phyloP scores from a whole-genome alignment of 2,329 filamentous ascomycete genomes.

The Colletotrichum sp. region DNA sequence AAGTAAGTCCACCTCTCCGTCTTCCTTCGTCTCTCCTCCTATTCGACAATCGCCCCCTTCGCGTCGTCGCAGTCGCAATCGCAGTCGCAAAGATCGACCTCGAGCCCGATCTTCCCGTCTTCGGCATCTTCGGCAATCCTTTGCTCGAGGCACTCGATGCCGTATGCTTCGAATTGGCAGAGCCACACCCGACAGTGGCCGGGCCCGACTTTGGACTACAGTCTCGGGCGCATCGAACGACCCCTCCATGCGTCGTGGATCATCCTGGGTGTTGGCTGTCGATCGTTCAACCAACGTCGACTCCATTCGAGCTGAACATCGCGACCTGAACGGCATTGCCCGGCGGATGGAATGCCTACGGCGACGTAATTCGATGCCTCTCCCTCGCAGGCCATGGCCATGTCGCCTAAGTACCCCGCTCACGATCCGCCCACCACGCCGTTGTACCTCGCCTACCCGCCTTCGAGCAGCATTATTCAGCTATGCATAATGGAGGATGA shows the following conservation, averaged over 20 bases:
- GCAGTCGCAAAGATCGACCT: not conserved
- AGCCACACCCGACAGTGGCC: not conserved
- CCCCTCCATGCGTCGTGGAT: constrained; percentile 22
- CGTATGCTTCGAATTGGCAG: not conserved
- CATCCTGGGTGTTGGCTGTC: constrained; percentile 3
- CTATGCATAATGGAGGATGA: not conserved
- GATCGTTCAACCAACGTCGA: constrained; percentile 7
- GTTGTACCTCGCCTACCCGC: not conserved
- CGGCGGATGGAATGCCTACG: not conserved
- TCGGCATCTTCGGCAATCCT: constrained; percentile 13
- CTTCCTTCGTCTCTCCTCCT: constrained; percentile 23
- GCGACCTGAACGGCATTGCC: not conserved
- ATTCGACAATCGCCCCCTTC: not conserved
- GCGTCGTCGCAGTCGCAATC: constrained; percentile 7
- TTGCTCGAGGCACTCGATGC: not conserved
- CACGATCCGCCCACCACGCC: not conserved
- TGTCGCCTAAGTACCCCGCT: not conserved
- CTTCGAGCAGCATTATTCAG: not conserved
- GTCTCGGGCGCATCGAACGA: not conserved
- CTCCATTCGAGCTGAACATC: not conserved
- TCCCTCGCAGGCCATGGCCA: not conserved
- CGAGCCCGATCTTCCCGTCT: not conserved
- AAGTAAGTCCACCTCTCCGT: constrained; percentile 47
- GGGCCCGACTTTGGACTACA: not conserved
- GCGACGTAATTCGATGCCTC: not conserved